phyloP scores from a whole-genome alignment of 768 basidiomycete genomes.

The Tylopilus sp. region DNA sequence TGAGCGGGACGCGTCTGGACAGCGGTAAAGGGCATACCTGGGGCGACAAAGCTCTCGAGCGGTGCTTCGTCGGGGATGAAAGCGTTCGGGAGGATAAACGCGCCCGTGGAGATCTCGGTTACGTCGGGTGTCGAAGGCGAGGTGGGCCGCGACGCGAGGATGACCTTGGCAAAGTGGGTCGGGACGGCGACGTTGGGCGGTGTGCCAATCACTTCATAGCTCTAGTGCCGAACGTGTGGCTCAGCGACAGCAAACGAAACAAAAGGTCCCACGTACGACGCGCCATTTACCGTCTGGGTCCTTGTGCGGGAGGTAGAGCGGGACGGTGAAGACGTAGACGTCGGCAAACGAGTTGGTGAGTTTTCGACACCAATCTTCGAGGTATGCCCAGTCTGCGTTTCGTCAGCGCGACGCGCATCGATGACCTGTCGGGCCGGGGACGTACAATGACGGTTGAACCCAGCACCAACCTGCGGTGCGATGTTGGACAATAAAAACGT shows the following conservation, averaged over 20 bases:
- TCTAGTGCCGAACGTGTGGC: constrained; percentile 39
- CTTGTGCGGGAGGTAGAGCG: constrained; percentile 87
- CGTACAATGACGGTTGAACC: constrained; percentile 94
- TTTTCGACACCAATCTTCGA: constrained; percentile 92
- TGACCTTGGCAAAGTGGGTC: constrained; percentile 97
- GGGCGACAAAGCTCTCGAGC: constrained; percentile 76
- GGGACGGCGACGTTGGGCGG: constrained; percentile 92
- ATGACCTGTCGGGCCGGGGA: no score
- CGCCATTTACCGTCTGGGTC: constrained; percentile 93
- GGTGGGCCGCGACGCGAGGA: constrained; percentile 70
- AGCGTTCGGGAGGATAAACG: constrained; percentile 96
- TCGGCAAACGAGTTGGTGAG: constrained; percentile 87
- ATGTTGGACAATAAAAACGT: constrained; percentile 95
- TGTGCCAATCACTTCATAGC: constrained; percentile 91
- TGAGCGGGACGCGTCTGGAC: not conserved
- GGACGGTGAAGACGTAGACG: constrained; percentile 97
- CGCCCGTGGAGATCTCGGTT: constrained; percentile 80
- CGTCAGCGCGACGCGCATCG: not conserved
- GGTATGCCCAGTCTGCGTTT: constrained; percentile 87
- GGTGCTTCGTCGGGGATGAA: constrained; percentile 81
- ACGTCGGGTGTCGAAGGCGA: constrained; percentile 70
- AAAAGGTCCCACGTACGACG: constrained; percentile 60
- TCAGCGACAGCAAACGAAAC: not conserved
- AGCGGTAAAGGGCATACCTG: constrained; percentile 45
- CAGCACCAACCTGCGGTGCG: constrained; percentile 95